Conservation (phyloP, 352 stramenopile species). For the Globisporangium paroecandrum region DNA sequence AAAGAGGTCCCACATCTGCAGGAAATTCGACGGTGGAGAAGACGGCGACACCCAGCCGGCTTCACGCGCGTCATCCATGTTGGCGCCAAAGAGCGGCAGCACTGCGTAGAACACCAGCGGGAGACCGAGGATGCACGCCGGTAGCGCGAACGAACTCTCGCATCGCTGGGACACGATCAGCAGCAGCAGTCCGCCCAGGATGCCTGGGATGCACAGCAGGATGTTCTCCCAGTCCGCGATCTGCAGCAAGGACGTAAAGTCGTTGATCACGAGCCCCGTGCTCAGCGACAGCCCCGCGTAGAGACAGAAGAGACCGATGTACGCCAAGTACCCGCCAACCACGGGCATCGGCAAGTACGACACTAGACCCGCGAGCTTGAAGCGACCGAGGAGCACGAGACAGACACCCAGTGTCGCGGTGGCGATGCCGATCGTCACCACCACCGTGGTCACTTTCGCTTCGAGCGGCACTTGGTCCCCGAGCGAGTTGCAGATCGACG, state of each 20-base stretch:
- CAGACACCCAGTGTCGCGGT: slow-evolving; percentile 91
- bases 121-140: slow-evolving; percentile 84
- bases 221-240: slow-evolving; percentile 65
- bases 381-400: slow-evolving; percentile 93
- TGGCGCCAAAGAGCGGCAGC: slow-evolving; percentile 71
- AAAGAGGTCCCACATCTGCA: slow-evolving; percentile 86
- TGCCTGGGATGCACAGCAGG: slow-evolving; percentile 80
- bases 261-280: slow-evolving; percentile 90
- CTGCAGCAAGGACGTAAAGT: slow-evolving; percentile 74
- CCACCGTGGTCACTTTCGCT: slow-evolving; percentile 90
- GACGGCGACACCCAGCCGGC: slow-evolving; percentile 89
- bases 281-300: slow-evolving; percentile 90
- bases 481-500: slow-evolving; percentile 83
- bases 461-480: slow-evolving; percentile 57
- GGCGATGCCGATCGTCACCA: slow-evolving; percentile 90
- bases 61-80: slow-evolving; percentile 88
- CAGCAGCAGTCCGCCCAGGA: slow-evolving; percentile 80
- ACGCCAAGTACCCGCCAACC: slow-evolving; percentile 97
- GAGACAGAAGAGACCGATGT: slow-evolving; percentile 96
- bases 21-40: slow-evolving; percentile 51
- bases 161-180: slow-evolving; percentile 81
- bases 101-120: slow-evolving; percentile 89
- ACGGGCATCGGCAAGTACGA: slow-evolving; percentile 97
- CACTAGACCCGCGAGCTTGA: slow-evolving; percentile 93
- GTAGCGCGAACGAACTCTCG: slow-evolving; percentile 70